phyloP scores from a whole-genome alignment of 2,329 filamentous ascomycete species.

The Ceratocystis eucalypticola region DNA sequence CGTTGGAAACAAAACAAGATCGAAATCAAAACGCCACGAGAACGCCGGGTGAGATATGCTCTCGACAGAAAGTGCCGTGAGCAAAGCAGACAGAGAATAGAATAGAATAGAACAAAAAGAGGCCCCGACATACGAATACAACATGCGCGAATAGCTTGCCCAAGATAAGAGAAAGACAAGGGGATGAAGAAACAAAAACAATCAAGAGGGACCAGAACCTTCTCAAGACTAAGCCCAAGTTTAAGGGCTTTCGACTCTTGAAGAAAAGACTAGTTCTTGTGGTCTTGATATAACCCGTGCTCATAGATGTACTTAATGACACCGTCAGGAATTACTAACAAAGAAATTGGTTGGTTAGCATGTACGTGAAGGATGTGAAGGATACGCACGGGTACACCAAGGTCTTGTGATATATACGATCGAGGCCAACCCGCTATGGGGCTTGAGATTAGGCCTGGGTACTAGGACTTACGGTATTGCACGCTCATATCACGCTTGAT shows the following conservation, averaged over 20 bases:
- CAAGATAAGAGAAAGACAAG: neutral
- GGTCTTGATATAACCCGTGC: constrained; percentile 44
- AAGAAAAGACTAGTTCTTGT: constrained; percentile 11
- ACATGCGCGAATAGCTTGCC: too few species aligned
- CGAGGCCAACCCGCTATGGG: neutral
- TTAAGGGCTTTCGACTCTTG: neutral
- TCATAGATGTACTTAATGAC: constrained; percentile 64
- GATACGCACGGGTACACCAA: neutral
- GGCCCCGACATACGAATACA: too few species aligned
- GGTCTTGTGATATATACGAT: neutral
- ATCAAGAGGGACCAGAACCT: neutral
- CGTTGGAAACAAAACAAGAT: neutral
- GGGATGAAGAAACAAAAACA: constrained; percentile 2
- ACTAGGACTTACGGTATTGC: constrained; percentile 39
- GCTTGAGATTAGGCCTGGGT: neutral
- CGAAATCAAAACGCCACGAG: neutral
- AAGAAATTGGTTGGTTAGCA: neutral
- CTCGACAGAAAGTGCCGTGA: neutral
- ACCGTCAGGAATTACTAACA: constrained; percentile 43
- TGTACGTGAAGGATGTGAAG: neutral
- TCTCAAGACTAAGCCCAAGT: neutral
- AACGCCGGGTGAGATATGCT: constrained; percentile 3
- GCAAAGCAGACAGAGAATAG: neutral
- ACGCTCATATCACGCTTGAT: constrained; percentile 70
- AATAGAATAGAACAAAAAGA: neutral